A percentile compares a stretch with the other conserved stretches of the same genome.
Evolutionary conservation across 257 asterid genomes (phyloP).

Genomic region (Fraxinus anomala): DNA sequence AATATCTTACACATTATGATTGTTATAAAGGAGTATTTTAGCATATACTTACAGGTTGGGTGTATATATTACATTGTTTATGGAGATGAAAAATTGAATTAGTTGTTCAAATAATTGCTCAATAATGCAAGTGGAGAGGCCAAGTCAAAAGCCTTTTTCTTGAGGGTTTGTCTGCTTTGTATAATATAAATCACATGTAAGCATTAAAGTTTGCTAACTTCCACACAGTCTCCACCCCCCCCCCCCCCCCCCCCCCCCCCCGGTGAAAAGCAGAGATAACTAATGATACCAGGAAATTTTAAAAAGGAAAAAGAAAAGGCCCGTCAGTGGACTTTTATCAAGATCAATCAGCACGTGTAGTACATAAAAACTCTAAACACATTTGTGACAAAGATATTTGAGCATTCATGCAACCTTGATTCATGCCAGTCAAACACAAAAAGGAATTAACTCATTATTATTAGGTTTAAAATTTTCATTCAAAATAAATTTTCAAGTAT

Average conservation of each 20-base stretch:
- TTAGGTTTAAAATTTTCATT: neutral
- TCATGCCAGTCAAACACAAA: neutral
- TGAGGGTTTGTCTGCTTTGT: slow-evolving; percentile 6
- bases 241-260: neutral
- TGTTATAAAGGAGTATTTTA: neutral
- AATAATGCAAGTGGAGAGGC: neutral
- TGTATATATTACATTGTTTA: neutral
- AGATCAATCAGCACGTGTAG: neutral
- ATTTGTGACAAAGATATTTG: neutral
- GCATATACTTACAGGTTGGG: neutral
- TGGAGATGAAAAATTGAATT: neutral
- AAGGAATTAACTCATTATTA: neutral
- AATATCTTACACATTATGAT: neutral
- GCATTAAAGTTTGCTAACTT: slow-evolving; percentile 28
- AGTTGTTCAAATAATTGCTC: neutral
- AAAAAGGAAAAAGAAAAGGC: neutral
- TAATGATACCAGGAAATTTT: neutral
- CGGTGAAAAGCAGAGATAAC: neutral
- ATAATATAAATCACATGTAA: slow-evolving; percentile 23
- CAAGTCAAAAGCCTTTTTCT: slow-evolving; percentile 21
- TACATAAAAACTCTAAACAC: neutral
- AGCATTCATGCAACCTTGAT: neutral
- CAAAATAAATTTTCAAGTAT: too few relatives aligned
- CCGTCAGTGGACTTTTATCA: neutral
- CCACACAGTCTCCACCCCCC: slow-evolving; percentile 22